Base-by-base conservation (phyloP, 768 basidiomycete species). In the Tremella mesenterica region DNA sequence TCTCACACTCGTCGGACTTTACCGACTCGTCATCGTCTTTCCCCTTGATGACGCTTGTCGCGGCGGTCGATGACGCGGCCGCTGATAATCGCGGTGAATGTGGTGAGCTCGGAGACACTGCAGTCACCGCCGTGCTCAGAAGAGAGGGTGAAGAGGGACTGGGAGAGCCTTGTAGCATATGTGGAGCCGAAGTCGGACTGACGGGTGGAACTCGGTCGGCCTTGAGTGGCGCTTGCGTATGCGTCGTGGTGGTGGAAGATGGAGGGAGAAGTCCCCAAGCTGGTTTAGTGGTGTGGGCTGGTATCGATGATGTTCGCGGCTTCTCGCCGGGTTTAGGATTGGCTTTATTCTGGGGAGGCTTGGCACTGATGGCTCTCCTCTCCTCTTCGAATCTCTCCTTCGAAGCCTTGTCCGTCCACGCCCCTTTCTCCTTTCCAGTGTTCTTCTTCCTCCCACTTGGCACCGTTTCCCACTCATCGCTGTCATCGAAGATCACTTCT, bases 401-500 rank as follows among this genome's bases (percentile, higher is more conserved):
- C 20, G n/a, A 27, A 4, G 58, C 38, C n/a, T 57, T 23, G 13
- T 61, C 59, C 18, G 50, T 23, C 59, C 59, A 61, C 20, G 47
- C 18, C 46, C 20, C 51, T 44, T 53, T 60, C 33, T 47, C 50
- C 7, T 36, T 48, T 47, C 48, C 4, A 34, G 28, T 64, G 50
- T 26, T 25, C 20, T 45, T 38, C 29, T 26, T 28, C 49, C 49
- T 47, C n/a, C 51, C 53, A 18, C 59, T 50, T 33, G 55, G 57
- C 0, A 65, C 64, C 12, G 61, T 69, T 52, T 69, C 63, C 67
- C 67, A 69, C 20, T 59, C 33, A 38, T 56, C 67, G 38, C 65
- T 31, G 27, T 48, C 67, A 34, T 62, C n/a, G n/a, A n/a, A n/a
- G n/a, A n/a, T n/a, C n/a, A n/a, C 63, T 26, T 53, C 49, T 14